Evolutionary conservation across 768 basidiomycete genomes (phyloP).

Genomic region (Hygrophorus pudorinus): DNA sequence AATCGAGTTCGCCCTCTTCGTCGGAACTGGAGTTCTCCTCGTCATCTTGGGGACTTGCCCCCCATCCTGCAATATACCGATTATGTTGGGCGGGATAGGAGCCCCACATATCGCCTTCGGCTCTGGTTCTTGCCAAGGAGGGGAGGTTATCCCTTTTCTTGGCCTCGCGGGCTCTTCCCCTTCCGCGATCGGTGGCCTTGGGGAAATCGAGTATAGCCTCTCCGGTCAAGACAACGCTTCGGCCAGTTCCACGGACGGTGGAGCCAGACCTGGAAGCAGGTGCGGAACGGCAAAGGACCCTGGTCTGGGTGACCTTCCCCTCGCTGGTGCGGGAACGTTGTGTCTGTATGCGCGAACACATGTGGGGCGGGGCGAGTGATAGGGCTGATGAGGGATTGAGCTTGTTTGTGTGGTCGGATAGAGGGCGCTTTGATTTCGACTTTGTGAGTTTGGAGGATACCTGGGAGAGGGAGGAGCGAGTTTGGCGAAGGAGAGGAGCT

Average conservation of each 20-base stretch:
- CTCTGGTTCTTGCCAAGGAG: constrained; percentile 47
- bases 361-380: constrained; percentile 23
- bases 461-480: background rate
- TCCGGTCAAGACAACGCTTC: constrained; percentile 1
- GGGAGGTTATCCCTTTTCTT: constrained; percentile 36
- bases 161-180: constrained; percentile 17
- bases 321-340: constrained; percentile 25
- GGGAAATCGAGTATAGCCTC: background rate
- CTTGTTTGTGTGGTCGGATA: constrained; percentile 23
- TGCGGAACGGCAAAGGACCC: constrained; percentile 61
- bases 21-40: constrained; percentile 27
- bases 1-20: constrained; percentile 45
- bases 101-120: constrained; percentile 50
- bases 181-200: constrained; percentile 10
- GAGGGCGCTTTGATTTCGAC: background rate
- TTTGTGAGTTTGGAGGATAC: background rate
- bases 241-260: constrained; percentile 18
- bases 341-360: constrained; percentile 26
- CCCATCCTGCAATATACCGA: too few species aligned
- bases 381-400: constrained; percentile 5
- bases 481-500: background rate
- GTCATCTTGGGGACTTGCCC: constrained; percentile 26
- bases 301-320: constrained; percentile 37
- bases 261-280: constrained; percentile 56
- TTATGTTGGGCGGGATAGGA: constrained; percentile 2